Base-by-base conservation (phyloP, 441 rosid genomes). In the Gossypium schwendimanii region DNA sequence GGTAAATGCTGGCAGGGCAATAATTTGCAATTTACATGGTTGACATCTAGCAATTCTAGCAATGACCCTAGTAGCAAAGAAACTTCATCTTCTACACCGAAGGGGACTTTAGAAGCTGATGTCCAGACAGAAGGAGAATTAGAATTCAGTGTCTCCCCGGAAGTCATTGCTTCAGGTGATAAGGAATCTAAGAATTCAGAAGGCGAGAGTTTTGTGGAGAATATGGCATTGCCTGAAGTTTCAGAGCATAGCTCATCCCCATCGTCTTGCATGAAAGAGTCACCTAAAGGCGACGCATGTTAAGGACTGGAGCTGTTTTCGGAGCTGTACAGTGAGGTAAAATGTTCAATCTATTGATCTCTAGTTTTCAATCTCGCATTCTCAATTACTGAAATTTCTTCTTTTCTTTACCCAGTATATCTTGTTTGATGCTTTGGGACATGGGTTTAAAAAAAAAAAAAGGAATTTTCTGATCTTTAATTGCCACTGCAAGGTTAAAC, bases 1-100 rank as follows among this genome's bases (percentile, higher is more conserved):
- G 94, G 87, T 78, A 96, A 89, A 82, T 82, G 83, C 77, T 96
- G 98, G 98, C 81, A 85, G 79, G 94, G 90, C 78, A 84, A 89
- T 65, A 79, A 69, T 75, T 81, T 95, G 84, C 88, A 83, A 82
- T 83, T 93, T 61, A 53, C 57, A 50, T 95, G 99, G 99, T 74
- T 83, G 79, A 81, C 79, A 47, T 77, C 86, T 15, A 31, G 47
- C 45, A 61, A 31, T 31, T 31, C 64, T 70, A 75, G 74, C 78
- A 81, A 77, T 76, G 81, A 83, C 55, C 54, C 41, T 20, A 63
- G 74, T 67, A 55, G 71, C 72, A 78, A 65, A 71, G 87, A 85
- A 72, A 82, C 69, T 55, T 71, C 79, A 12, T 49, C 67, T 3
- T 49, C 80, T 66, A 75, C 79, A 28, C 72, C 79, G 9, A 81